Base-by-base conservation (phyloP, 208 protist species). In the Crithidia brevicula region DNA sequence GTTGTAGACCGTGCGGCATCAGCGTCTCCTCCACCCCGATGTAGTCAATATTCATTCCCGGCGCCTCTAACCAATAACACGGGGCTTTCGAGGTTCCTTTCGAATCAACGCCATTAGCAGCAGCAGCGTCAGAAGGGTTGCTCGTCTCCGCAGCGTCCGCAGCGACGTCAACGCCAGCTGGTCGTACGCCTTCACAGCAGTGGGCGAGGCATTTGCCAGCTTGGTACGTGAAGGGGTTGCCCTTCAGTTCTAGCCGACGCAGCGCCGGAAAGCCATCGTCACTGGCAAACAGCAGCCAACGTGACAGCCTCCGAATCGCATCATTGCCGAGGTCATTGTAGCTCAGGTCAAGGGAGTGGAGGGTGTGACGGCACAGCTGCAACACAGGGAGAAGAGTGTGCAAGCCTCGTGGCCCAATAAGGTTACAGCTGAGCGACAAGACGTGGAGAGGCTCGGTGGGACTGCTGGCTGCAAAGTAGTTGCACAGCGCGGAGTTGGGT, bases 181-280 rank as follows among this genome's bases (percentile, higher is more conserved):
- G 33, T 15, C 31, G 30, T 34, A 77, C 50, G 33, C 85, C 77
- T 51, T 85, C 83, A 36, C 77, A 84, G 60, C 86, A 79, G 56
- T 68, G 71, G 3, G 77, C 77, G 2, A 93, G 72, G 16, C 79
- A 72, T 60, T 88, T 86, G 9, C 77, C 87, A 8, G 76, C 78
- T 11, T 83, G 82, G 49, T 81, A 88, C 6, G 87, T 87, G 47
- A 93, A 84, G 7, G 79, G 78, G 68, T 89, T 93, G 11, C 78
- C 81, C 18, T 74, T 63, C 38, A 93, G 53, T 45, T 90, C 79
- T 16, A 93, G 56, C 4, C 75, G 67, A 20, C 72, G 50, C 40
- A 93, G 72, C 2, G 73, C 71, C 0, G 78, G 45, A 36, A 85
- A 79, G 43, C 79, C 79, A 49, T 33, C 62, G 22, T 43, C 71